phyloP scores from a whole-genome alignment of 768 basidiomycete species.

The Rhodocollybia butyracea region DNA sequence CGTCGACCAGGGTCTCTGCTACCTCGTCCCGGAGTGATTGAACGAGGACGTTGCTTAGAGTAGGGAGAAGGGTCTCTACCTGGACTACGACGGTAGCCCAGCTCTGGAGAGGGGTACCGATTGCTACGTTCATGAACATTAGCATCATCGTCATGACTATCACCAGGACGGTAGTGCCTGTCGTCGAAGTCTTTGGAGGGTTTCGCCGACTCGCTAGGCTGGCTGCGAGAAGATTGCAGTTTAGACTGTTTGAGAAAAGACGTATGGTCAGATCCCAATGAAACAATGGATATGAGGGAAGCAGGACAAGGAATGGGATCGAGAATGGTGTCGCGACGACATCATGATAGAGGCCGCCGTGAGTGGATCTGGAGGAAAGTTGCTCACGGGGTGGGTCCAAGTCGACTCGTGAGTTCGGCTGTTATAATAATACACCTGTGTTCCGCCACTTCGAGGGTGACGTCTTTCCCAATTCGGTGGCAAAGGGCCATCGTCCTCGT shows the following conservation, averaged over 20 bases:
- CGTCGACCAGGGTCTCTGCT: not conserved
- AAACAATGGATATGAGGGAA: slow-evolving; percentile 1
- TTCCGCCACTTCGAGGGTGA: slow-evolving; percentile 29
- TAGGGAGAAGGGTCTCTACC: not conserved
- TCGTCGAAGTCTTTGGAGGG: slow-evolving; percentile 26
- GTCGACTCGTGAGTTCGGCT: slow-evolving; percentile 40
- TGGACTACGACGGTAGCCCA: slow-evolving; percentile 9
- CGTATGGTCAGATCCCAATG: slow-evolving; percentile 6
- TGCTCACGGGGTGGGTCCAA: slow-evolving; percentile 33
- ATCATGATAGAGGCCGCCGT: slow-evolving; percentile 2
- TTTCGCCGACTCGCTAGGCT: not conserved
- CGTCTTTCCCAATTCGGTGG: slow-evolving; percentile 46
- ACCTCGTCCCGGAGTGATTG: not conserved
- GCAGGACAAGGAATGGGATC: not conserved
- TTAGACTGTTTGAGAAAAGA: slow-evolving; percentile 4
- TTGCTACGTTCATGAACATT: not conserved
- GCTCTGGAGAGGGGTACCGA: not conserved
- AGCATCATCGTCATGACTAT: slow-evolving; percentile 3
- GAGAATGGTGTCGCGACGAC: not conserved
- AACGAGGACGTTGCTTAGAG: not conserved
- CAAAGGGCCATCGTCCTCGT: slow-evolving; percentile 22
- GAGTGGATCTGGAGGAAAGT: slow-evolving; percentile 2
- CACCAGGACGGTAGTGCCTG: slow-evolving; percentile 41
- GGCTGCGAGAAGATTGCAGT: not conserved
- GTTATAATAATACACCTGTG: slow-evolving; percentile 42